Base-by-base conservation (phyloP, 2,329 filamentous ascomycete genomes). In the Talaromyces sp. region DNA sequence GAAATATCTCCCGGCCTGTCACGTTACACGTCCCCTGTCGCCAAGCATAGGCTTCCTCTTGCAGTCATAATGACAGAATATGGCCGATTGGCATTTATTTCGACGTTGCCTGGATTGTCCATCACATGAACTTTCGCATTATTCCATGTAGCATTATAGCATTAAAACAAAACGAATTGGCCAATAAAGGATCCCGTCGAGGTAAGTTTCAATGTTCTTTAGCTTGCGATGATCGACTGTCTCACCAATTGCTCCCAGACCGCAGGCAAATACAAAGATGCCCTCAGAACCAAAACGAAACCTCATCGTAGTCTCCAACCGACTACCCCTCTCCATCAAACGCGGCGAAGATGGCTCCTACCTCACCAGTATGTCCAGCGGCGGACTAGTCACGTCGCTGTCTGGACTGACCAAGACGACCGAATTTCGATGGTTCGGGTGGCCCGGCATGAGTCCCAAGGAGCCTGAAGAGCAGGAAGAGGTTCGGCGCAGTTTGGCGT, bases 401-500 rank as follows among this genome's bases (percentile, higher is more conserved):
- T 94, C 91, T 64, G 93, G 93, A 27, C 81, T 97, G 60, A 89
- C 90, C 72, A 97, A 97, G 79, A 90, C 91, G 4, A 96, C 92
- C 22, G 90, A 88, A 70, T 97, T 97, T 78, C 90, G 92, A 74
- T 97, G 94, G 93, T 97, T 97, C 78, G 94, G 93, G 68, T 97
- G 94, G 94, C 93, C 94, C 0, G 93, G 94, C 17, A 82, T 95
- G 19, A 91, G 96, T 77, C 87, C 97, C 0, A 91, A 92, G 47
- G 91, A 95, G 66, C 84, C 86, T 0, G 64, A 65, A 49, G 93
- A 97, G 75, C 84, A 89, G 58, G 82, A 85, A 8, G 82, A 84
- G 63, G 87, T 97, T 75, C 87, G 86, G 70, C 82, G 89, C 71
- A 87, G 89, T 68, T 80, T 97, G 71, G 86, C 90, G 19, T 88